Percentiles rank a stretch among this genome's conserved stretches.
phyloP scores from a whole-genome alignment of 371 early-diverging fungal species.

The Smittium mucronatum region DNA sequence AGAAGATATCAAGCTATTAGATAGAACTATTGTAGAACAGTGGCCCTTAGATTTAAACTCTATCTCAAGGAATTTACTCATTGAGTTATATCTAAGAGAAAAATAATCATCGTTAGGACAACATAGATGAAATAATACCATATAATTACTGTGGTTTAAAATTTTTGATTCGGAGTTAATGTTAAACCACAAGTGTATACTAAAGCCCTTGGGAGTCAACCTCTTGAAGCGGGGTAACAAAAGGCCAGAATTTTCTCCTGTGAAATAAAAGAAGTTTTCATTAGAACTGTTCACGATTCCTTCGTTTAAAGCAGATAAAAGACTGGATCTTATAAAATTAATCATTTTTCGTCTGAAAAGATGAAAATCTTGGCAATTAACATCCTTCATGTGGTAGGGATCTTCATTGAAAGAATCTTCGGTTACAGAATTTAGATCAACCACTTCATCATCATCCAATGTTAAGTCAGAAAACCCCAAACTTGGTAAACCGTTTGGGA shows the following conservation, averaged over 20 bases:
- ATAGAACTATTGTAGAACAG: neutral
- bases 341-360: neutral
- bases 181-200: constrained; percentile 3
- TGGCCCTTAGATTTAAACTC: neutral
- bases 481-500: no score
- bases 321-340: neutral
- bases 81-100: neutral
- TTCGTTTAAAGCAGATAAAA: neutral
- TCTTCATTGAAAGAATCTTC: no score
- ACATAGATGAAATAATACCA: neutral
- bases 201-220: constrained; percentile 8
- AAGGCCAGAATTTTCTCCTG: neutral
- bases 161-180: neutral
- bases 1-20: neutral
- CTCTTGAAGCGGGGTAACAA: neutral
- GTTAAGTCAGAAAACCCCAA: no score
- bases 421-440: no score
- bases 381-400: no score
- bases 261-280: constrained; percentile 2
- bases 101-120: constrained; percentile 8
- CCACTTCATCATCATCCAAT: no score
- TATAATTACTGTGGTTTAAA: no score
- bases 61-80: neutral
- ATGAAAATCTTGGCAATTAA: no score
- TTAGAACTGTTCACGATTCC: neutral